These are phyloP conservation scores for Dictyostelium capitatum DNA, from an alignment of 78 protist genomes.

Conservation along the genomic window DNA sequence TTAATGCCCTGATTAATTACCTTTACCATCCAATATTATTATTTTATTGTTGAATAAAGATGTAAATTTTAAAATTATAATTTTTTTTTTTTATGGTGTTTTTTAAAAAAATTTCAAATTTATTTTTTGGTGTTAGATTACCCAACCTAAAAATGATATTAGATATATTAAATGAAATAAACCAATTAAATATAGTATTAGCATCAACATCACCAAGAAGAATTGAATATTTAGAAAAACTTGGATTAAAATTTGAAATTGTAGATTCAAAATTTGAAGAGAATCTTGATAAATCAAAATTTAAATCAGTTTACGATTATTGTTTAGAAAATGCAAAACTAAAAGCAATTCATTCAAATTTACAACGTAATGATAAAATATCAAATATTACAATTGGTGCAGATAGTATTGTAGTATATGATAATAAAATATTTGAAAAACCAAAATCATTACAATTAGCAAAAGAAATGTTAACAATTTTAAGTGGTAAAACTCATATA, in stretches of 20 bases:
- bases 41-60: too few relatives aligned
- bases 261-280: conserved; percentile 54
- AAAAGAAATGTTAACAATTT: conserved; percentile 18
- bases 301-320: conserved; percentile 27
- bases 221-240: conserved; percentile 23
- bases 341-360: conserved; percentile 29
- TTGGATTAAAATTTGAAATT: conserved; percentile 61
- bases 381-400: conserved; percentile 69
- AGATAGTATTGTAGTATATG: conserved; percentile 73
- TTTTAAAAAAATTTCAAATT: too few relatives aligned
- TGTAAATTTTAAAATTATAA: too few relatives aligned
- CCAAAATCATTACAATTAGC: conserved; percentile 59
- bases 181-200: conserved; percentile 32
- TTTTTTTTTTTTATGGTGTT: too few relatives aligned
- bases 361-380: background rate
- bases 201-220: conserved; percentile 78
- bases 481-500: conserved; percentile 47
- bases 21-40: too few relatives aligned
- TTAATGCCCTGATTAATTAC: too few relatives aligned
- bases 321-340: conserved; percentile 21
- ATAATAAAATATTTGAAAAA: conserved; percentile 64
- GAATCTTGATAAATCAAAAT: conserved; percentile 53
- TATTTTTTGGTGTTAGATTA: too few relatives aligned
- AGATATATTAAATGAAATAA: conserved; percentile 37
- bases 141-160: too few relatives aligned